Conservation (phyloP, 331 rosid genomes). For the Ulmus americana region DNA sequence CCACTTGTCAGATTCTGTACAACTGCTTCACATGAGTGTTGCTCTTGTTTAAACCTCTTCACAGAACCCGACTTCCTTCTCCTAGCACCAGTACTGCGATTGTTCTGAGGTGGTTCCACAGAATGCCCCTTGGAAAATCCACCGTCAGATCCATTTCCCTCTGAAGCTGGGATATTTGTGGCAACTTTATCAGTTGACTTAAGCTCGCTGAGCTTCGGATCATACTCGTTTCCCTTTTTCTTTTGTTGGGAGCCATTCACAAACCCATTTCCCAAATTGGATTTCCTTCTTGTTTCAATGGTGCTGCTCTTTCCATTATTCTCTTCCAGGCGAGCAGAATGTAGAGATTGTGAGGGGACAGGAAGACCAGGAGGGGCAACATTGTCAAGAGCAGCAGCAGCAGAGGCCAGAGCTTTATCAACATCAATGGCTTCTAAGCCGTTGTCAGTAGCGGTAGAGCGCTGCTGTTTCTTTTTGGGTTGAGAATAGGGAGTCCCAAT, state of each 20-base stretch:
- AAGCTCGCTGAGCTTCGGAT: conserved; percentile 84
- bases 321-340: conserved; percentile 38
- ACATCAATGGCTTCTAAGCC: conserved; percentile 31
- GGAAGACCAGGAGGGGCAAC: conserved; percentile 23
- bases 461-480: conserved; percentile 69
- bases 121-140: conserved; percentile 37
- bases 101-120: conserved; percentile 31
- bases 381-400: conserved; percentile 37
- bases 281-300: conserved; percentile 22
- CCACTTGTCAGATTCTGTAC: conserved; percentile 37
- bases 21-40: conserved; percentile 25
- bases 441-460: conserved; percentile 39
- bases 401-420: conserved; percentile 36
- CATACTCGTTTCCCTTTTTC: conserved; percentile 50
- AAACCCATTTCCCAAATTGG: conserved; percentile 29
- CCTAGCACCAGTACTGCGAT: conserved; percentile 68
- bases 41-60: conserved; percentile 70
- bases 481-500: conserved; percentile 42
- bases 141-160: conserved; percentile 21
- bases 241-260: conserved; percentile 28
- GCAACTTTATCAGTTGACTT: conserved; percentile 43
- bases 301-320: conserved; percentile 23
- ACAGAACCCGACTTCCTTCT: conserved; percentile 81
- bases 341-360: conserved; percentile 40
- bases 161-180: conserved; percentile 36